Conservation (phyloP, 2,329 filamentous ascomycete genomes). For the Diplodia seriata region DNA sequence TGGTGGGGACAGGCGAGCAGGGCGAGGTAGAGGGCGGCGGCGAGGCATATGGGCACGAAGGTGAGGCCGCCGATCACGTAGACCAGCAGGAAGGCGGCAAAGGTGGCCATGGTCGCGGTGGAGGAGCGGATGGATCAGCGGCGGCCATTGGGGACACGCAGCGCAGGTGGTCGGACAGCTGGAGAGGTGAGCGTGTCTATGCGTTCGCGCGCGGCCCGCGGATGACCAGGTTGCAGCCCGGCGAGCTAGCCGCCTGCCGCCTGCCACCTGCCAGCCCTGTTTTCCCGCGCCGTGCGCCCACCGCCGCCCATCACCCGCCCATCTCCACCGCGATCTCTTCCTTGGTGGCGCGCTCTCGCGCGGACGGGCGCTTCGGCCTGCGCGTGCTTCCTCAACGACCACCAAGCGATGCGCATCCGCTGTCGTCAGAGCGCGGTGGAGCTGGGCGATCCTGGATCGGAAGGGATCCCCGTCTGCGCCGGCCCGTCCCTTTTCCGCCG, state of each 20-base stretch:
- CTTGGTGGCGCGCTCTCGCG: no score
- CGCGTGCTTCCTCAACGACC: no score
- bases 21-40: conserved; percentile 67
- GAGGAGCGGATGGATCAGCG: conserved; percentile 13
- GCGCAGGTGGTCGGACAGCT: conserved; percentile 12
- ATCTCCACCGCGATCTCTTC: neutral
- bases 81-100: conserved; percentile 68
- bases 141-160: conserved; percentile 30
- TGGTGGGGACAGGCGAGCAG: conserved; percentile 70
- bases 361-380: no score
- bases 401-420: no score
- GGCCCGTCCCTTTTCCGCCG: conserved; percentile 14
- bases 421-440: neutral
- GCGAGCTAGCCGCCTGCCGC: neutral
- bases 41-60: conserved; percentile 76
- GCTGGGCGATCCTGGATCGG: neutral
- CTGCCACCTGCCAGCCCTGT: no score
- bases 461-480: conserved; percentile 1
- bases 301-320: no score
- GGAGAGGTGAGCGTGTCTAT: neutral
- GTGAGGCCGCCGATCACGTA: conserved; percentile 89
- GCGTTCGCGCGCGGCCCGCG: neutral
- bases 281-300: no score
- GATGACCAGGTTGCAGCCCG: neutral
- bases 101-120: conserved; percentile 40